Percentiles rank a stretch among this genome's conserved stretches.
phyloP scores from a whole-genome alignment of 2,329 filamentous ascomycete genomes.

The Rachicladosporium sp. region DNA sequence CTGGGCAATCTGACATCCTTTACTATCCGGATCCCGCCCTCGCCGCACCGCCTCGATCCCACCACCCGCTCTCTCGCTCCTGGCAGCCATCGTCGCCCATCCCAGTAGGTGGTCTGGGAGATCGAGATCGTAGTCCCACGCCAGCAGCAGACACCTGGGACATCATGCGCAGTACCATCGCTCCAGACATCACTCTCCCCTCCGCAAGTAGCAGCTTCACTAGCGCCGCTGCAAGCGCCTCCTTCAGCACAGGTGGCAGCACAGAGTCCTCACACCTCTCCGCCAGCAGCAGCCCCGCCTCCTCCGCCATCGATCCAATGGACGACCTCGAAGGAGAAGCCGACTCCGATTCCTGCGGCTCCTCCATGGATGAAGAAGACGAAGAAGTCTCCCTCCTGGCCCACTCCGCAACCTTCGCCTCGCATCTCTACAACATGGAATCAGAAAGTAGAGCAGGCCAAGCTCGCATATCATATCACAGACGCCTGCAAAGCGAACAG shows the following conservation, averaged over 20 bases:
- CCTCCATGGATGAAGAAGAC: conserved; percentile 18
- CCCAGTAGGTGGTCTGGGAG: conserved; percentile 62
- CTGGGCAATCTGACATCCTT: not conserved
- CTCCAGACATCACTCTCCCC: conserved; percentile 68
- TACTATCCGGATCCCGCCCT: not conserved
- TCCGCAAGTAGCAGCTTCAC: conserved; percentile 74
- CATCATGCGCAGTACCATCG: conserved; percentile 65
- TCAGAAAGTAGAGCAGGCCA: conserved; percentile 14
- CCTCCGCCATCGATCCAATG: conserved; percentile 35
- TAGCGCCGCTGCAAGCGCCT: conserved; percentile 46
- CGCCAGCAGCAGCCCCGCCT: conserved; percentile 22
- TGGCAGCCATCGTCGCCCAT: conserved; percentile 16
- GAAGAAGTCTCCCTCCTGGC: conserved; percentile 1
- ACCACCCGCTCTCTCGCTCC: conserved; percentile 18
- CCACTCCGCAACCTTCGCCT: conserved; percentile 16
- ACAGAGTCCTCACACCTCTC: conserved; percentile 13
- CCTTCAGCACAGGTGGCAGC: conserved; percentile 26
- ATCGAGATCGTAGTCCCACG: conserved; percentile 70
- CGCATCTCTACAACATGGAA: conserved; percentile 18
- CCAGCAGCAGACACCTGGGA: conserved; percentile 60
- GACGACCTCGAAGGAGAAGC: conserved; percentile 37
- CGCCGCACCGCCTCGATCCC: conserved; percentile 5
- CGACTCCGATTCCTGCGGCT: conserved; percentile 38
- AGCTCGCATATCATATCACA: conserved; percentile 13
- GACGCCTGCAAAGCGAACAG: conserved; percentile 22